Percentiles rank a stretch among this genome's conserved stretches.
phyloP scores from a whole-genome alignment of 2,329 filamentous ascomycete genomes.

The Fusarium chuoi region DNA sequence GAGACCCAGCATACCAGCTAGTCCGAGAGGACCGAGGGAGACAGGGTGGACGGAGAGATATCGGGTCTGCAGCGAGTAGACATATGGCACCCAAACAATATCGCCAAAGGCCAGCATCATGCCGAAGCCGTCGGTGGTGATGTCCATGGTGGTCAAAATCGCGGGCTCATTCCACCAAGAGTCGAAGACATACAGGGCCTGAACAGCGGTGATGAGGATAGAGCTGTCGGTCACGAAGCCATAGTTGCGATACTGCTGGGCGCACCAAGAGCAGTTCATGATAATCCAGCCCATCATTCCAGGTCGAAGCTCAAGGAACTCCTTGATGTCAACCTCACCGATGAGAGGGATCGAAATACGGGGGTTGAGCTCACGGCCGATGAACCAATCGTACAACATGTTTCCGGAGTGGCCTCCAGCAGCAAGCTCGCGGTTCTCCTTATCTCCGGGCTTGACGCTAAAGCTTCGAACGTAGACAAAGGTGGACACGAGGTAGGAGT shows the following conservation, averaged over 20 bases:
- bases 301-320: constrained; percentile 89
- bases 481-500: constrained; percentile 76
- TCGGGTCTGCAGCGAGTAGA: constrained; percentile 84
- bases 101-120: constrained; percentile 96
- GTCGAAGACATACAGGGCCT: constrained; percentile 86
- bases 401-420: constrained; percentile 86
- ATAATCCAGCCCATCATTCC: constrained; percentile 91
- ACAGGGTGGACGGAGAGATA: constrained; percentile 87
- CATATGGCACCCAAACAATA: constrained; percentile 90
- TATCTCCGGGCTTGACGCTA: constrained; percentile 79
- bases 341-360: constrained; percentile 81
- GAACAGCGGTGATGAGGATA: constrained; percentile 78
- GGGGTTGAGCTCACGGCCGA: constrained; percentile 94
- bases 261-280: constrained; percentile 84
- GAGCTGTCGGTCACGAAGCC: constrained; percentile 89
- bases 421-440: constrained; percentile 79
- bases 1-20: constrained; percentile 72
- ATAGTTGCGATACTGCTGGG: constrained; percentile 87
- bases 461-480: constrained; percentile 89
- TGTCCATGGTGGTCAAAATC: constrained; percentile 92
- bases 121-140: constrained; percentile 92
- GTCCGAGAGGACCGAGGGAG: constrained; percentile 75
- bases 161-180: constrained; percentile 87
- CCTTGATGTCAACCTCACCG: constrained; percentile 89
- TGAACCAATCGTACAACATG: constrained; percentile 94